Percentiles rank a stretch among this genome's conserved stretches.
phyloP scores from a whole-genome alignment of 2,329 filamentous ascomycete species.

The Monilinia fructigena region DNA sequence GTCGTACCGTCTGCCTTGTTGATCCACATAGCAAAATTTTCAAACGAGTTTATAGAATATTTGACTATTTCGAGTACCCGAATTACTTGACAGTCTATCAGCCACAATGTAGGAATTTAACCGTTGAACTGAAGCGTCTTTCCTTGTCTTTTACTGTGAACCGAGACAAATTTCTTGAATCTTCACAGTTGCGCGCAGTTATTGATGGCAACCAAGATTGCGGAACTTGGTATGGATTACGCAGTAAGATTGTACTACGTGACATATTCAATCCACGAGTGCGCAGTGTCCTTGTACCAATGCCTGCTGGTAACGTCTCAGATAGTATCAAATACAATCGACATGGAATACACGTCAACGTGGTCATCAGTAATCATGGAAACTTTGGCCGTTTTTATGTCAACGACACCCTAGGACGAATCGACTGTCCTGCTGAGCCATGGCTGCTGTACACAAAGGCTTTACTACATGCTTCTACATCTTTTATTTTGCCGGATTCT shows the following conservation, averaged over 20 bases:
- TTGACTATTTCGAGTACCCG: conserved; percentile 50
- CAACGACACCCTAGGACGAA: conserved; percentile 45
- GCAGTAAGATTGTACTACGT: conserved; percentile 56
- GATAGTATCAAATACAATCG: conserved; percentile 1
- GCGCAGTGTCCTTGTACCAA: conserved; percentile 55
- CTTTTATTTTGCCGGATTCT: conserved; percentile 54
- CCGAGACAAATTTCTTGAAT: conserved; percentile 45
- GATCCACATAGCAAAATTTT: conserved; percentile 49
- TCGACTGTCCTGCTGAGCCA: conserved; percentile 58
- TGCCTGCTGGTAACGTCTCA: conserved; percentile 41
- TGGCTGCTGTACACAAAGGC: conserved; percentile 56
- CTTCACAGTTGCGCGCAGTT: conserved; percentile 49
- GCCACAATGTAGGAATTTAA: conserved; percentile 39
- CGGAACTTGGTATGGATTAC: conserved; percentile 59
- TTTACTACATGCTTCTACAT: conserved; percentile 59
- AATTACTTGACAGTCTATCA: conserved; percentile 49
- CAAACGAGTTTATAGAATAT: conserved; percentile 45
- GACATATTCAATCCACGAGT: conserved; percentile 43
- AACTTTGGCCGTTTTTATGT: neutral
- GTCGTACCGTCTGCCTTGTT: conserved; percentile 42
- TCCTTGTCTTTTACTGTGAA: conserved; percentile 57
- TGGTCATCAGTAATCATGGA: neutral
- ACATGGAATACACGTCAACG: neutral
- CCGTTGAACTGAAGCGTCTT: conserved; percentile 52
- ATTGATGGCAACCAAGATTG: conserved; percentile 58